Base-by-base conservation (phyloP, 768 basidiomycete genomes). In the Auricularia sp. region DNA sequence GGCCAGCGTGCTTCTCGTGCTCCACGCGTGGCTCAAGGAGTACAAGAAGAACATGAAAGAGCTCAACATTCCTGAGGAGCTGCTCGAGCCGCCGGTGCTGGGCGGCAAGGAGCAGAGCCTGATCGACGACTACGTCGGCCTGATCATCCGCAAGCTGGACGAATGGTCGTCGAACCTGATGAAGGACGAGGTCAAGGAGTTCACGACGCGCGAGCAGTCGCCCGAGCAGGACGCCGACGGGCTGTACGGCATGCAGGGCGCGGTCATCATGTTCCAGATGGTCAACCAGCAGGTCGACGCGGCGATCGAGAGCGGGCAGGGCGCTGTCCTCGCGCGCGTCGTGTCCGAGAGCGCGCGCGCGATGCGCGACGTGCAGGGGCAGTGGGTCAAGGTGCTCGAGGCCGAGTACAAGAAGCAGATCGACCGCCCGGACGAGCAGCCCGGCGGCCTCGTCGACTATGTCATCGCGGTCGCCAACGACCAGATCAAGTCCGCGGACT, bases 191-290 rank as follows among this genome's bases (percentile, higher is more conserved):
- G 77, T 90, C 24, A 80, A 82, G 18, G 92, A 94, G 65, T 98
- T 99, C 77, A 83, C 82, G 11, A 83, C 86, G 62, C 84, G 97
- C 21, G 83, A 86, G 39, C 85, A 89, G 69, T 91, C 92, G 33
- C 96, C 94, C 2, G 96, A 98, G 75, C 76, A 89, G 58, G 92
- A 94, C 71, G 84, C 84, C 64, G 94, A 98, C 66, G 93, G 92
- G 14, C 79, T 89, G 67, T 98, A 98, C 72, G 91, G 91, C 21
- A 89, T 88, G 66, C 91, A 97, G 72, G 91, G 95, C 54, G 89
- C 95, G 18, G 85, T 96, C 62, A 97, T 98, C 71, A 80, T 99
- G 67, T 98, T 98, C 82, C 92, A 97, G 76, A 94, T 98, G 89
- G 89, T 98, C 69, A 98, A 95, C 75, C 93, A 96, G 75, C 96